Evolutionary conservation across 2,329 filamentous ascomycete species (phyloP).

Genomic region (Fusarium sp.): DNA sequence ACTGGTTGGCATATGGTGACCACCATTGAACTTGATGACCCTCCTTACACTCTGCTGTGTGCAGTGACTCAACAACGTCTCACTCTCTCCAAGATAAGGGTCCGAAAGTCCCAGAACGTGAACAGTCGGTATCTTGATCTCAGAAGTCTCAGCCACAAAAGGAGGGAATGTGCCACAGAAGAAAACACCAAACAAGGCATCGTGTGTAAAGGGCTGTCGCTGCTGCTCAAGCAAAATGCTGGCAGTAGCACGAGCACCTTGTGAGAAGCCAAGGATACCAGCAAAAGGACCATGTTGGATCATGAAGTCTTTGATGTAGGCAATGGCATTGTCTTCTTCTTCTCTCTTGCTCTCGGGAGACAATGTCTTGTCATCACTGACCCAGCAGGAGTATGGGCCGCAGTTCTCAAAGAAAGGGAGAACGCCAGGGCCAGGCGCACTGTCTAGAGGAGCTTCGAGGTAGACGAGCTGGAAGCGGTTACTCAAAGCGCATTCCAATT

Average conservation of each 20-base stretch:
- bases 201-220: not conserved
- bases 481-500: not conserved
- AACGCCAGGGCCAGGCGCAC: not conserved
- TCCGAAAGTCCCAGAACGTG: not conserved
- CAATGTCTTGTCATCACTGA: constrained; percentile 2
- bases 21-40: constrained; percentile 11
- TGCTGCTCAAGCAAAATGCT: constrained; percentile 14
- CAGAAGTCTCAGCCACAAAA: not conserved
- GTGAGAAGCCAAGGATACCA: constrained; percentile 3
- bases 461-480: constrained; percentile 5
- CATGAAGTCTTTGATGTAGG: constrained; percentile 9
- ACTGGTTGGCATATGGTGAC: constrained; percentile 1
- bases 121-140: not conserved
- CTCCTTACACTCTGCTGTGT: constrained; percentile 7
- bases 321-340: not conserved
- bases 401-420: constrained; percentile 12
- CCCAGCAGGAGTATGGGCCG: constrained; percentile 17
- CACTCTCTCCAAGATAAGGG: not conserved
- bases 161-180: constrained; percentile 11
- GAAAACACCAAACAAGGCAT: constrained; percentile 10
- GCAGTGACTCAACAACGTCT: not conserved
- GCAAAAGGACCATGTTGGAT: constrained; percentile 8
- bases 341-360: not conserved
- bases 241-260: constrained; percentile 7
- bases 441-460: constrained; percentile 1